phyloP scores from a whole-genome alignment of 2,329 filamentous ascomycete species.

The Diplodia mutila region DNA sequence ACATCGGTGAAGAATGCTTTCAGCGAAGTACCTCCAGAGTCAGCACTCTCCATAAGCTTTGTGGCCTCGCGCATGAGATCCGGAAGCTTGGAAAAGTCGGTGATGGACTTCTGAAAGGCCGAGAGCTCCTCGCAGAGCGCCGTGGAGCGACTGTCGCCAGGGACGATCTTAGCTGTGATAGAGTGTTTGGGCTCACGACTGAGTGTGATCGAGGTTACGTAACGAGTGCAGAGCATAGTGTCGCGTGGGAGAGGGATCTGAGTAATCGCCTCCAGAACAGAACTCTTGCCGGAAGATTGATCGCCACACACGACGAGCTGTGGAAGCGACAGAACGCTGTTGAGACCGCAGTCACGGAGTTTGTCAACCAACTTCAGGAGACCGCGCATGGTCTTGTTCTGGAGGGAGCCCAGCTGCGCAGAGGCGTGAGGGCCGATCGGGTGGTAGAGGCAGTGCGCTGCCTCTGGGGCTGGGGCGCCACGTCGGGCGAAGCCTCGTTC shows the following conservation, averaged over 20 bases:
- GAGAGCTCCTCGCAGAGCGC: too few species aligned
- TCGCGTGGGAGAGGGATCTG: constrained; percentile 45
- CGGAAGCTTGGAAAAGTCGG: not conserved
- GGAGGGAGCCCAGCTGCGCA: not conserved
- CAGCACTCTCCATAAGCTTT: constrained; percentile 35
- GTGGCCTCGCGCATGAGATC: not conserved
- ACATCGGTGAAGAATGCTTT: constrained; percentile 40
- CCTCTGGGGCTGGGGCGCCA: too few species aligned
- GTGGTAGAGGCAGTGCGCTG: too few species aligned
- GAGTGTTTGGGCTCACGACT: constrained; percentile 34
- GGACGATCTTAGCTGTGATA: constrained; percentile 41
- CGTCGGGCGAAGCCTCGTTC: too few species aligned
- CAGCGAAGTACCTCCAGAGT: constrained; percentile 41
- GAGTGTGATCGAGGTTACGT: constrained; percentile 53
- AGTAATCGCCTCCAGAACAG: constrained; percentile 50
- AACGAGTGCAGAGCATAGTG: constrained; percentile 47
- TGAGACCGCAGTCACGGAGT: not conserved
- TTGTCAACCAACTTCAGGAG: not conserved
- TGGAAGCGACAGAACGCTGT: not conserved
- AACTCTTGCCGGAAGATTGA: constrained; percentile 83
- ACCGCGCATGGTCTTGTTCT: not conserved
- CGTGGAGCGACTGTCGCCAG: constrained; percentile 21
- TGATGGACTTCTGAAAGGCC: not conserved
- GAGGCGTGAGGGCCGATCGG: too few species aligned
- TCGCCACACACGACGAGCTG: constrained; percentile 84